Percentiles rank a stretch among this genome's conserved stretches.
phyloP scores from a whole-genome alignment of 306 rosid genomes.

The Medicago lupulina region DNA sequence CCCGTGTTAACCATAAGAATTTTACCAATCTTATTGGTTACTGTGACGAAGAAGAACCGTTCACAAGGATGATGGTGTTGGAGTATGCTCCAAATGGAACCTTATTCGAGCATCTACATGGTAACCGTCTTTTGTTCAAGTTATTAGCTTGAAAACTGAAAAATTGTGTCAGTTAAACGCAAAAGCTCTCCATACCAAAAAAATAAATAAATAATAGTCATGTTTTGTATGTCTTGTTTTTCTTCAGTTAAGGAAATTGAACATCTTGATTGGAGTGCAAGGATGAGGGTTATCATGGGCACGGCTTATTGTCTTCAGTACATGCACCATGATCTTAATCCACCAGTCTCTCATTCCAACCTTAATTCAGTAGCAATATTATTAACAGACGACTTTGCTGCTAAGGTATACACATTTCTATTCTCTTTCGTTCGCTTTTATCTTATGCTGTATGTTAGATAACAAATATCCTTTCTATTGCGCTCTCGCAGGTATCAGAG shows the following conservation, averaged over 20 bases:
- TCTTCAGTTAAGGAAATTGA: slow-evolving; percentile 79
- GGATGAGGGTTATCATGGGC: slow-evolving; percentile 91
- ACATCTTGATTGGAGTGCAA: slow-evolving; percentile 85
- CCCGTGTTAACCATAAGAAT: slow-evolving; percentile 94
- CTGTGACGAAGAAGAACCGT: slow-evolving; percentile 93
- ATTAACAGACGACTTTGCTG: slow-evolving; percentile 92
- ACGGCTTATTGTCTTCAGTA: slow-evolving; percentile 88
- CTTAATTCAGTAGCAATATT: slow-evolving; percentile 62
- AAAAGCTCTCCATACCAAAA: neutral
- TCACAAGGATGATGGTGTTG: slow-evolving; percentile 94
- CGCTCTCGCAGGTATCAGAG: slow-evolving; percentile 66
- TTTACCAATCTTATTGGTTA: slow-evolving; percentile 89
- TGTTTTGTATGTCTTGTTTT: neutral
- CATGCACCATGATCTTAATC: slow-evolving; percentile 95
- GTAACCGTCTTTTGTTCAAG: slow-evolving; percentile 52
- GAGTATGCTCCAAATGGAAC: slow-evolving; percentile 97
- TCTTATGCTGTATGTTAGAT: slow-evolving; percentile 7
- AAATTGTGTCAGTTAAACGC: slow-evolving; percentile 4
- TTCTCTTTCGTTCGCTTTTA: slow-evolving; percentile 11
- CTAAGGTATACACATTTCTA: slow-evolving; percentile 63
- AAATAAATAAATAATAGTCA: neutral
- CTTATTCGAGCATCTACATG: slow-evolving; percentile 85
- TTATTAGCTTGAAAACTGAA: neutral
- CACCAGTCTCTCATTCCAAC: slow-evolving; percentile 76
- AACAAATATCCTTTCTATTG: slow-evolving; percentile 28